Evolutionary conservation across 1,284 basidiomycete species (phyloP).

Genomic region (Moesziomyces antarcticus): DNA sequence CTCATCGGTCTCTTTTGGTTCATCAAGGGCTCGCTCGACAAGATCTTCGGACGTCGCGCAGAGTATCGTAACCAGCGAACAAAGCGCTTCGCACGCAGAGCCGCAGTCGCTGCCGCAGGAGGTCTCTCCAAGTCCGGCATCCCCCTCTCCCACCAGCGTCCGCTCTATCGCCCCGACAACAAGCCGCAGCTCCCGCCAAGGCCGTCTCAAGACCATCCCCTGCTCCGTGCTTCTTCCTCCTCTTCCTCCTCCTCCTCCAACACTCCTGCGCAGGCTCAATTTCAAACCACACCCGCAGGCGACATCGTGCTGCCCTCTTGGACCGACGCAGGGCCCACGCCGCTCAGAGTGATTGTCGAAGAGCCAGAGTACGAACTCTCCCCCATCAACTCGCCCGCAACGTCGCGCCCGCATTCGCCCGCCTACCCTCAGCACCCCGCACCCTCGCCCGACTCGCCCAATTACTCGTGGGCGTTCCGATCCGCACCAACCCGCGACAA

Average conservation of each 20-base stretch:
- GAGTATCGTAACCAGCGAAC: constrained; percentile 48
- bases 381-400: constrained; percentile 18
- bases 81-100: constrained; percentile 37
- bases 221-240: constrained; percentile 15
- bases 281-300: constrained; percentile 34
- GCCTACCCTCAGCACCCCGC: constrained; percentile 6
- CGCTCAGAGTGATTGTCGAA: constrained; percentile 49
- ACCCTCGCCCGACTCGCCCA: constrained; percentile 5
- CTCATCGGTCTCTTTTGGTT: constrained; percentile 26
- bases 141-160: constrained; percentile 43
- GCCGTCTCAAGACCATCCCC: constrained; percentile 30
- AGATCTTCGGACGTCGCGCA: constrained; percentile 39
- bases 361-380: constrained; percentile 37
- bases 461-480: constrained; percentile 19
- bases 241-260: no score
- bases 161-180: constrained; percentile 33
- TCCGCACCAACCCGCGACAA: constrained; percentile 19
- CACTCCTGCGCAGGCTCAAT: constrained; percentile 6
- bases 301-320: constrained; percentile 47
- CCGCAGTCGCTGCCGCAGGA: constrained; percentile 42
- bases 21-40: constrained; percentile 46
- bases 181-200: constrained; percentile 41
- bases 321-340: constrained; percentile 40
- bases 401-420: constrained; percentile 22
- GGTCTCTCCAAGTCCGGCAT: constrained; percentile 31